Evolutionary conservation across 1,284 basidiomycete species (phyloP).

Genomic region (Moesziomyces globuligerus): DNA sequence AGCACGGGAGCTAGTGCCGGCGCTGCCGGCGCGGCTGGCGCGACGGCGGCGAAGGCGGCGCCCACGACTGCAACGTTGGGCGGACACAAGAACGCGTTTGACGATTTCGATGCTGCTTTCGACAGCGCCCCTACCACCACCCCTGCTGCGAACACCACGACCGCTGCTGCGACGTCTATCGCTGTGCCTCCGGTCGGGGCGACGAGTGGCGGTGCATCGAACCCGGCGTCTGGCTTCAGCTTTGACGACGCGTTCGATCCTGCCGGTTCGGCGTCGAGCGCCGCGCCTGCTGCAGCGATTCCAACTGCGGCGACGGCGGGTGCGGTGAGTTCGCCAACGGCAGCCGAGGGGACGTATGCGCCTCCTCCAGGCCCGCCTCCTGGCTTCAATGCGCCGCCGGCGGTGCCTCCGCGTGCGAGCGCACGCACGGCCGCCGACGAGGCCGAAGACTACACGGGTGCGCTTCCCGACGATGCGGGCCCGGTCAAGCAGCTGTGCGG

Average conservation of each 20-base stretch:
- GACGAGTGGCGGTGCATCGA: conserved; percentile 19
- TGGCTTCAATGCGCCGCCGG: conserved; percentile 26
- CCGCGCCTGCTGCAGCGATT: conserved; percentile 12
- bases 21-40: conserved; percentile 3
- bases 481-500: conserved; percentile 64
- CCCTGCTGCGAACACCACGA: conserved; percentile 1
- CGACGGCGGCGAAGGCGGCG: conserved; percentile 1
- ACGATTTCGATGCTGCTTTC: conserved; percentile 57
- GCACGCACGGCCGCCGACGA: conserved; percentile 10
- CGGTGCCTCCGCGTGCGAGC: conserved; percentile 21
- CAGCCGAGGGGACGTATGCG: conserved; percentile 32
- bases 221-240: conserved; percentile 51
- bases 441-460: conserved; percentile 43
- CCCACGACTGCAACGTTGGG: not conserved
- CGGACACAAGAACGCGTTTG: conserved; percentile 34
- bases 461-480: conserved; percentile 59
- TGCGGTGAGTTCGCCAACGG: conserved; percentile 10
- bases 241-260: conserved; percentile 62
- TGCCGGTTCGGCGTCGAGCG: conserved; percentile 3
- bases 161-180: conserved; percentile 7
- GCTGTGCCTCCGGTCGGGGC: not conserved
- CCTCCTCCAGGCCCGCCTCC: conserved; percentile 48
- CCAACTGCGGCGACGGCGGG: not conserved
- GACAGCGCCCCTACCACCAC: conserved; percentile 12
- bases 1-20: conserved; percentile 19